phyloP scores from a whole-genome alignment of 2,329 filamentous ascomycete genomes.

The Aspergillus ochraceoroseus region DNA sequence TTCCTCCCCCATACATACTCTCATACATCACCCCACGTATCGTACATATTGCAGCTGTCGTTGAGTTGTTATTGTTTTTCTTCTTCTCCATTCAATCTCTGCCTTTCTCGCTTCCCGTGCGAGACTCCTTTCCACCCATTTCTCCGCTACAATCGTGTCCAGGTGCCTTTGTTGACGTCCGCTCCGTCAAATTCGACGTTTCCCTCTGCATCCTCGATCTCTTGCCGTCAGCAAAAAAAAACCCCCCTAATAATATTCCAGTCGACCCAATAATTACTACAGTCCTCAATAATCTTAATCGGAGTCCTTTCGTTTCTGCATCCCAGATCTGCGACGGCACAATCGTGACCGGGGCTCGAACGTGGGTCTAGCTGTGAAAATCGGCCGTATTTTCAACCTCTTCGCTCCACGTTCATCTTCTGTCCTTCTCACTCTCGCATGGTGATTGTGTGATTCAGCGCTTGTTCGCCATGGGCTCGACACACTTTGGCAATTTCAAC shows the following conservation, averaged over 20 bases:
- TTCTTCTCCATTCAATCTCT: background rate
- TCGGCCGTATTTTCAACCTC: constrained; percentile 16
- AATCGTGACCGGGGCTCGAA: constrained; percentile 21
- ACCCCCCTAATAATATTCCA: constrained; percentile 2
- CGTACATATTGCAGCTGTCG: background rate
- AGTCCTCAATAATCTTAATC: constrained; percentile 8
- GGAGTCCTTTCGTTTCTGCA: constrained; percentile 2
- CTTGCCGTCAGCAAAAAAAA: background rate
- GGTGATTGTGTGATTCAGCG: constrained; percentile 12
- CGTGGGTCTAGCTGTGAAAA: constrained; percentile 26
- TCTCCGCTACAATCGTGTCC: constrained; percentile 7
- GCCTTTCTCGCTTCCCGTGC: background rate
- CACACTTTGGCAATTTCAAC: constrained; percentile 57
- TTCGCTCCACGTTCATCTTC: constrained; percentile 11
- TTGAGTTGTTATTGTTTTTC: too few species aligned
- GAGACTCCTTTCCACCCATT: too few species aligned
- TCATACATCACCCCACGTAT: background rate
- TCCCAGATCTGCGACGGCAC: constrained; percentile 23
- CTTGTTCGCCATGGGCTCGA: constrained; percentile 45
- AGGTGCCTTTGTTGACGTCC: constrained; percentile 6
- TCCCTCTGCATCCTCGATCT: constrained; percentile 8
- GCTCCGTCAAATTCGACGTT: constrained; percentile 9
- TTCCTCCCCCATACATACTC: background rate
- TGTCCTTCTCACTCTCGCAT: constrained; percentile 12
- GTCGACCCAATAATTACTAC: too few species aligned